These are phyloP conservation scores for Capsicum pubescens DNA, from an alignment of 257 asterid genomes.

Conservation along the genomic window DNA sequence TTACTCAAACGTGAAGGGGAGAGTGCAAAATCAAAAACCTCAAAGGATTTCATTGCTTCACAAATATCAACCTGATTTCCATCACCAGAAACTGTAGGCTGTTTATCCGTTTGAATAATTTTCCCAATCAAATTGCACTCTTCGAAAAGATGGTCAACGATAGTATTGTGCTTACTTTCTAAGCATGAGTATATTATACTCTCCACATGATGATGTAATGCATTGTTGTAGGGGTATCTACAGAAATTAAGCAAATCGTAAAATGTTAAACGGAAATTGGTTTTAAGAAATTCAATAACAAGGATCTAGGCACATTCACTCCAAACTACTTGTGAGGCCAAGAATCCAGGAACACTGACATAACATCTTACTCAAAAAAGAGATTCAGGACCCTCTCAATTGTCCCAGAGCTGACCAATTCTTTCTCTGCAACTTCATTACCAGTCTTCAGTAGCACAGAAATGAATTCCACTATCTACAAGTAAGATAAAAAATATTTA, in stretches of 20 bases:
- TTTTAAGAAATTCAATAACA: background rate
- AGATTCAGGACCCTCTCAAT: constrained; percentile 81
- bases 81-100: constrained; percentile 61
- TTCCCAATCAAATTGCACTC: constrained; percentile 74
- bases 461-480: constrained; percentile 84
- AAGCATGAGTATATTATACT: constrained; percentile 84
- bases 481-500: constrained; percentile 25
- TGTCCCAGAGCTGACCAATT: constrained; percentile 81
- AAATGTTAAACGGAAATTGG: background rate
- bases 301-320: background rate
- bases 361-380: constrained; percentile 77
- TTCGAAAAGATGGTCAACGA: constrained; percentile 71
- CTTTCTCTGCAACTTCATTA: constrained; percentile 81
- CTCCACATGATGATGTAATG: constrained; percentile 95
- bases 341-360: constrained; percentile 20
- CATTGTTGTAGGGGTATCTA: constrained; percentile 95
- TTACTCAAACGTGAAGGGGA: background rate
- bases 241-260: background rate
- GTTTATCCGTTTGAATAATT: constrained; percentile 74
- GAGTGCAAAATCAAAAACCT: constrained; percentile 20
- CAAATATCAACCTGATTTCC: constrained; percentile 53
- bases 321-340: background rate
- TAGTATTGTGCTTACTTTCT: constrained; percentile 69
- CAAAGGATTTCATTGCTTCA: background rate
- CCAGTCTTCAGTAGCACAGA: constrained; percentile 87